Evolutionary conservation across 169 alveolate genomes (phyloP).

Genomic region (Plasmodium chabaudi): DNA sequence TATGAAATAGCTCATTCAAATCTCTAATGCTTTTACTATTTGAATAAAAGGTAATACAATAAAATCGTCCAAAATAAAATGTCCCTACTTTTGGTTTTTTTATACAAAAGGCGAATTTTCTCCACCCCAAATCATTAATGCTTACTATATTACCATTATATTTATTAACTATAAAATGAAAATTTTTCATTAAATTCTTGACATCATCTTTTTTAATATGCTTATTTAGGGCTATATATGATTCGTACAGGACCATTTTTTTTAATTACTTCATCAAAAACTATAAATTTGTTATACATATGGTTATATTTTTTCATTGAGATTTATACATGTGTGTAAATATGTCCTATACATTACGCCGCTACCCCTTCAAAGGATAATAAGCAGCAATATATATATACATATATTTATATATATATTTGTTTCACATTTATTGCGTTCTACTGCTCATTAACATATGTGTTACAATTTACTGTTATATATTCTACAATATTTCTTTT

Average conservation of each 20-base stretch:
- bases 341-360: background rate
- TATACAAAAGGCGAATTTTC: constrained; percentile 78
- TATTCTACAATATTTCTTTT: background rate
- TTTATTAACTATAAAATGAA: constrained; percentile 60
- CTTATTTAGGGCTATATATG: constrained; percentile 62
- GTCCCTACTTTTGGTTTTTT: constrained; percentile 86
- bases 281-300: too few relatives aligned
- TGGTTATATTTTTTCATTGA: too few relatives aligned
- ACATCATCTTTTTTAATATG: constrained; percentile 75
- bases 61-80: constrained; percentile 86
- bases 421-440: too few relatives aligned
- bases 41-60: constrained; percentile 84
- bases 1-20: constrained; percentile 82
- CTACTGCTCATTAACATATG: too few relatives aligned
- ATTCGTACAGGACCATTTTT: constrained; percentile 74
- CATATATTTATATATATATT: background rate
- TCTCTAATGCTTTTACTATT: constrained; percentile 83
- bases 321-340: background rate
- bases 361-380: background rate
- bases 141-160: constrained; percentile 72
- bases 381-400: background rate
- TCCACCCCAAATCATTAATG: constrained; percentile 76
- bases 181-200: constrained; percentile 74
- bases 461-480: background rate
- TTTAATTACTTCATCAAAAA: background rate